phyloP scores from a whole-genome alignment of 192 early-diverging fungal genomes.

The Kickxella alabastrina region DNA sequence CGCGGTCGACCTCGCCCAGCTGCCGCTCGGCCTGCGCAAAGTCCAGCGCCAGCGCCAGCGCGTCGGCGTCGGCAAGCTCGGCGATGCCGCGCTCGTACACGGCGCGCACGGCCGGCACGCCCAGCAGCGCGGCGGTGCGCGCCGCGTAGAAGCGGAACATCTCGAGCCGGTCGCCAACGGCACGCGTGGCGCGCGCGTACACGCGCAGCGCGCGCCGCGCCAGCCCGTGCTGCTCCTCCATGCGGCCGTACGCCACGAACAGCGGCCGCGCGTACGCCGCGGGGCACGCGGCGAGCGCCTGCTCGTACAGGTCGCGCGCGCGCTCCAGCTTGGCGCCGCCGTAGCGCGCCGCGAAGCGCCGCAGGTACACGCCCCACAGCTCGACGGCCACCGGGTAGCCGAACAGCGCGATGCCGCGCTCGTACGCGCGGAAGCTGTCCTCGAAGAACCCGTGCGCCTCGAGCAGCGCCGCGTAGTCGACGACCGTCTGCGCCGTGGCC shows the following conservation, averaged over 20 bases:
- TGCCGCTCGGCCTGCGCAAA: conserved; percentile 86
- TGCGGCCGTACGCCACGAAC: conserved; percentile 83
- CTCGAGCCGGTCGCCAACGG: conserved; percentile 55
- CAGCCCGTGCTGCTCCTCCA: conserved; percentile 90
- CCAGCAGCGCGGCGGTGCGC: conserved; percentile 81
- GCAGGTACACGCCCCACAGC: conserved; percentile 94
- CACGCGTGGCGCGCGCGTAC: conserved; percentile 86
- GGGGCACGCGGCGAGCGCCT: conserved; percentile 83
- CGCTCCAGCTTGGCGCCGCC: conserved; percentile 86
- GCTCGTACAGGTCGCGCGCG: conserved; percentile 91
- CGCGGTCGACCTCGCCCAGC: conserved; percentile 92
- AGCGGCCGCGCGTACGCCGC: conserved; percentile 80
- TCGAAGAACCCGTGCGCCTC: conserved; percentile 90
- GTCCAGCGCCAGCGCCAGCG: conserved; percentile 69
- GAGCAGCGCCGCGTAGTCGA: conserved; percentile 89
- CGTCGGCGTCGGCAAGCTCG: conserved; percentile 75
- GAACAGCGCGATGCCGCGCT: conserved; percentile 94
- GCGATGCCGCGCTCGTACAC: conserved; percentile 93
- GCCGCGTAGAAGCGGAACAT: conserved; percentile 90
- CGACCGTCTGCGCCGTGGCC: conserved; percentile 92
- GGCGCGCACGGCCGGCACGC: conserved; percentile 78
- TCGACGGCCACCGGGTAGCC: conserved; percentile 96
- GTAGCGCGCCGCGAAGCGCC: conserved; percentile 80
- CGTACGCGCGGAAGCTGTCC: conserved; percentile 93
- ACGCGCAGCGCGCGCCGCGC: conserved; percentile 90